phyloP scores from a whole-genome alignment of 176 grass and related monocot species.

The maize (Zea mays) region Zm-B73-REFERENCE-NAM-5.0 NC_050105.1:141602501-141603000 shows the following conservation, averaged over 20 bases:
- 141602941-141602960: conserved; percentile 82
- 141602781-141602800: too few relatives aligned
- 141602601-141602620: neutral
- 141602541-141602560: neutral
- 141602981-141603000: conserved; percentile 64
- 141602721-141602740: too few relatives aligned
- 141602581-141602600: neutral
- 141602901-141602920: conserved; percentile 37
- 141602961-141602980: conserved; percentile 71
- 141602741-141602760: too few relatives aligned
- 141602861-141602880: conserved; percentile 63
- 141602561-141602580: neutral
- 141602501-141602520: neutral
- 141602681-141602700: too few relatives aligned
- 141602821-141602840: conserved; percentile 39
- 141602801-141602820: too few relatives aligned
- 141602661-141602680: too few relatives aligned
- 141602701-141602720: too few relatives aligned
- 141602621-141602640: too few relatives aligned
- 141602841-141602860: conserved; percentile 34
- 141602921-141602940: conserved; percentile 82
- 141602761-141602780: too few relatives aligned
- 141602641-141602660: too few relatives aligned
- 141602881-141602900: conserved; percentile 56
- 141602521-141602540: neutral